Percentiles rank a stretch among this genome's conserved stretches.
These are phyloP conservation scores for Hirsutella thompsonii DNA, from an alignment of 2,329 filamentous ascomycete species.

Conservation along the genomic window DNA sequence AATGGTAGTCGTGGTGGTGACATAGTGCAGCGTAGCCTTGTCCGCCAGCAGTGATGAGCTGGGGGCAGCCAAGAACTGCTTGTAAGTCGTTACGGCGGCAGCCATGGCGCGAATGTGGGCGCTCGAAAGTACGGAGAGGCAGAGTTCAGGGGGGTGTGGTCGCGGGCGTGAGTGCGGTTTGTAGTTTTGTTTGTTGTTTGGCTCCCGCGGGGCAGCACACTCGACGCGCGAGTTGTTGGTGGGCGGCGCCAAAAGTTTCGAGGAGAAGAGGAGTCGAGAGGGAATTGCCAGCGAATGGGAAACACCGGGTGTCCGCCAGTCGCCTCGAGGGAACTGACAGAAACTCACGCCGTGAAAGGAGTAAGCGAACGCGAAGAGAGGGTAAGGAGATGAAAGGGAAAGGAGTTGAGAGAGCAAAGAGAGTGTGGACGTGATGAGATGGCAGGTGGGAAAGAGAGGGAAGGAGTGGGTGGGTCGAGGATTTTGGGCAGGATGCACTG, in stretches of 20 bases:
- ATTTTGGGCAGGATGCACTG: background rate
- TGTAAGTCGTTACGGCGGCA: constrained; percentile 39
- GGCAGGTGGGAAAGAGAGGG: background rate
- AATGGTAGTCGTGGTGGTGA: constrained; percentile 72
- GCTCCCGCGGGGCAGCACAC: too few species aligned
- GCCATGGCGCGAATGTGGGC: constrained; percentile 20
- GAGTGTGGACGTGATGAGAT: background rate
- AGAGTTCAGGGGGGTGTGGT: background rate
- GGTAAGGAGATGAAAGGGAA: background rate
- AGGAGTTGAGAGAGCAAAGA: background rate
- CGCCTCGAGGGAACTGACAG: background rate
- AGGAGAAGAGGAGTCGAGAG: too few species aligned
- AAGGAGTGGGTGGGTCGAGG: background rate
- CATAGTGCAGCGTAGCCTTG: constrained; percentile 68
- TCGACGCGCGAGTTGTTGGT: background rate
- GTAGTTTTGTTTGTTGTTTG: background rate
- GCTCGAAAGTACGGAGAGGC: background rate
- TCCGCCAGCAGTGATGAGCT: constrained; percentile 48
- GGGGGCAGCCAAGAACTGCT: constrained; percentile 58
- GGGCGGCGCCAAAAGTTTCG: background rate
- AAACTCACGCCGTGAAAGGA: too few species aligned
- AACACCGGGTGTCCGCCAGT: too few species aligned
- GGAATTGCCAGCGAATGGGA: too few species aligned
- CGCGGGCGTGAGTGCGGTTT: background rate
- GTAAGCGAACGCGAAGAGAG: background rate